Conservation (phyloP, 805 yeast species). For the Suhomyces prunicola region DNA sequence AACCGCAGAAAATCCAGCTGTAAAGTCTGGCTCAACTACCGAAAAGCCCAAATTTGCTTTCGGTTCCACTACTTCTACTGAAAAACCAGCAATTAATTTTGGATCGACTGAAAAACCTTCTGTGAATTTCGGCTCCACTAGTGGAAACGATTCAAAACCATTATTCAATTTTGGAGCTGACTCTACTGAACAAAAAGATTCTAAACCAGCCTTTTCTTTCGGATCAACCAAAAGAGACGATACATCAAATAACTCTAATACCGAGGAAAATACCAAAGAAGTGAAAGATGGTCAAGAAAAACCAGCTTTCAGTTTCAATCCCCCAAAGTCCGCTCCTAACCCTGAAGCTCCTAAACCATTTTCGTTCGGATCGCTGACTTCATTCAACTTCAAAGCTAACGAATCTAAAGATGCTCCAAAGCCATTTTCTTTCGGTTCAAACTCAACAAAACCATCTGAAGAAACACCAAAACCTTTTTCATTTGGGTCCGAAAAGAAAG, state of each 20-base stretch:
- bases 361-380: background rate
- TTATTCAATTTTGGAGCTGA: background rate
- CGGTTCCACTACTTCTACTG: background rate
- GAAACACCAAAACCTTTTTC: conserved; percentile 4
- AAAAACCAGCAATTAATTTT: background rate
- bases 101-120: background rate
- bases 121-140: background rate
- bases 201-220: conserved; percentile 6
- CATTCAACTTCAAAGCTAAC: conserved; percentile 8
- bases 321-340: background rate
- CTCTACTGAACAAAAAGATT: background rate
- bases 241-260: background rate
- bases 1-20: conserved; percentile 1
- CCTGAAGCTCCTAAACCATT: conserved; percentile 5
- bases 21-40: no score
- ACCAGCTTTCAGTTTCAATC: background rate
- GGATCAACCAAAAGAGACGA: background rate
- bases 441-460: background rate
- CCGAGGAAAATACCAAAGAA: background rate
- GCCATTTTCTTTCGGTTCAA: conserved; percentile 2
- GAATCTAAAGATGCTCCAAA: conserved; percentile 1
- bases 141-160: background rate
- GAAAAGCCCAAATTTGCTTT: background rate
- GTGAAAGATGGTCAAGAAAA: background rate
- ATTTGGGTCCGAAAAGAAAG: background rate